These are phyloP conservation scores for Camellia lanceoleosa DNA, from an alignment of 148 eudicot species.

Conservation along the genomic window DNA sequence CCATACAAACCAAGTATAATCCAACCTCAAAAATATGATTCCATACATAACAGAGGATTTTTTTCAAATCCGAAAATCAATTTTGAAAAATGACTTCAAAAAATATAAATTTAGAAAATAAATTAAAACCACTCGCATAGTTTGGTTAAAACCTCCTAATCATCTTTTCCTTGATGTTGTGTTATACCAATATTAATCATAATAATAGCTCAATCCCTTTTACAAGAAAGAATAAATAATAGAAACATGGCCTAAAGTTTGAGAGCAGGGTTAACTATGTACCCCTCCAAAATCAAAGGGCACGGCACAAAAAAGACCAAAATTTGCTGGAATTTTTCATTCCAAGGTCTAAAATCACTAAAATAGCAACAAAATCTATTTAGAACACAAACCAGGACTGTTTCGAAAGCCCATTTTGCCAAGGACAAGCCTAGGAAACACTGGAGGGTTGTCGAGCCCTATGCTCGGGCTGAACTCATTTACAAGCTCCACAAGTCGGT, in stretches of 20 bases:
- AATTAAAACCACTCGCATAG: no score
- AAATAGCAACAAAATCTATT: slow-evolving; percentile 29
- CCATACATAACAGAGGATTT: no score
- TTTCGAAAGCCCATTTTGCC: slow-evolving; percentile 91
- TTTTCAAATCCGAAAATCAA: no score
- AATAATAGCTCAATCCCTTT: not conserved
- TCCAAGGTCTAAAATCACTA: not conserved
- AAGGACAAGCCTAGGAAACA: slow-evolving; percentile 61
- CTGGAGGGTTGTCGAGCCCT: slow-evolving; percentile 92
- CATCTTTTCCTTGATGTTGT: not conserved
- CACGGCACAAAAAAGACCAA: not conserved
- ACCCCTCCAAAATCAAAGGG: no score
- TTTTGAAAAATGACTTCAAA: no score
- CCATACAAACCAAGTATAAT: no score
- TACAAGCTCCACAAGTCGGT: slow-evolving; percentile 78
- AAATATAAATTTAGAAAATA: no score
- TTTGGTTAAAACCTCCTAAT: no score
- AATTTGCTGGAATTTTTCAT: slow-evolving; percentile 1
- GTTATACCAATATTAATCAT: not conserved
- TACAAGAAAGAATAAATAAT: no score
- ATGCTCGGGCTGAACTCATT: slow-evolving; percentile 86
- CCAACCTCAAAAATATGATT: no score
- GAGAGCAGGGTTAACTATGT: not conserved
- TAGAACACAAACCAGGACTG: slow-evolving; percentile 79
- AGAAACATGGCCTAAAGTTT: not conserved